Percentiles rank a stretch among this genome's conserved stretches.
These are phyloP conservation scores for Thozetella sp. DNA, from an alignment of 495 filamentous ascomycete genomes.

Conservation along the genomic window DNA sequence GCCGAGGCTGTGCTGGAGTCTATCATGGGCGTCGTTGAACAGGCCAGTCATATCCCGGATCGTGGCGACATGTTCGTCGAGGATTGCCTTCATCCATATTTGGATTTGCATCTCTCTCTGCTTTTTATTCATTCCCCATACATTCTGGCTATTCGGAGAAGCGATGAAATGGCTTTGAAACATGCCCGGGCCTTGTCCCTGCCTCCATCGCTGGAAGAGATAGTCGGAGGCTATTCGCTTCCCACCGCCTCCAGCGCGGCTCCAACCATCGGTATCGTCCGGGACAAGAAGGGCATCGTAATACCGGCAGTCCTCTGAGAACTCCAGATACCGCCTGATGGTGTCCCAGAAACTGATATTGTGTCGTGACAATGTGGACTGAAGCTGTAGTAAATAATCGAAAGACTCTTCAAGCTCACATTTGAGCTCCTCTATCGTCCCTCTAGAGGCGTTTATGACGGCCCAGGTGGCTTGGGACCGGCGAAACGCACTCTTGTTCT, in stretches of 20 bases:
- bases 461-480: conserved; percentile 31
- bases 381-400: conserved; percentile 1
- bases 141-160: neutral
- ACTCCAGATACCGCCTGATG: conserved; percentile 67
- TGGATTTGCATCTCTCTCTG: conserved; percentile 32
- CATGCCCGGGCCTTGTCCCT: conserved; percentile 46
- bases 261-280: conserved; percentile 39
- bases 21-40: conserved; percentile 43
- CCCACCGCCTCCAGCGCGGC: conserved; percentile 34
- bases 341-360: conserved; percentile 19
- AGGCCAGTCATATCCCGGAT: conserved; percentile 34
- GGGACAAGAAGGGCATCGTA: conserved; percentile 60
- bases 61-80: conserved; percentile 45
- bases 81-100: conserved; percentile 52
- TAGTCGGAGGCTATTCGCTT: conserved; percentile 49
- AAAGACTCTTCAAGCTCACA: conserved; percentile 13
- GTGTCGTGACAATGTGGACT: neutral
- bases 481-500: conserved; percentile 26
- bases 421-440: conserved; percentile 18
- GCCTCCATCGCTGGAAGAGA: conserved; percentile 59
- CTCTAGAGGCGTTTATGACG: conserved; percentile 38
- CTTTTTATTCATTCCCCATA: conserved; percentile 56
- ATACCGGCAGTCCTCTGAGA: conserved; percentile 52
- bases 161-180: conserved; percentile 30
- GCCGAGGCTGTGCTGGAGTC: conserved; percentile 38